A percentile compares a stretch with the other conserved stretches of the same genome.
These are phyloP conservation scores for Vitis hybrid DNA, from an alignment of 177 flowering plant genomes.

Conservation along the genomic window DNA sequence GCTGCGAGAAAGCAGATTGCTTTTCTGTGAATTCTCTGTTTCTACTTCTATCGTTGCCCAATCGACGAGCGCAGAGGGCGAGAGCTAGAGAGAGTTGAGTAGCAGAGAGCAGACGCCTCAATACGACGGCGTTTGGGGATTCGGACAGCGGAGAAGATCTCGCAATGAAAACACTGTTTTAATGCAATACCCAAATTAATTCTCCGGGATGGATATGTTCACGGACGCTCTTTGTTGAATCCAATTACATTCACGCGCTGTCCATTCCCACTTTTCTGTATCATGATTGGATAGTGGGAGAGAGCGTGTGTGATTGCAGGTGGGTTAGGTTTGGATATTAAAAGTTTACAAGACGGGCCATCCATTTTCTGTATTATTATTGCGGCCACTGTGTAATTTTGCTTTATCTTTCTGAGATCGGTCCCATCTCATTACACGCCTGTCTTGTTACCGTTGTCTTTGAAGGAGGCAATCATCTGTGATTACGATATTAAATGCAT, in stretches of 20 bases:
- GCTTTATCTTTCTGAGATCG: constrained; percentile 1
- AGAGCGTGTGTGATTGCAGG: constrained; percentile 4
- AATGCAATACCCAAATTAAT: background rate
- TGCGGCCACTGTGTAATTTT: background rate
- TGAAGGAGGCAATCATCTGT: too few relatives aligned
- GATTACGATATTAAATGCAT: background rate
- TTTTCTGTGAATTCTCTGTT: background rate
- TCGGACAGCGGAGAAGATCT: constrained; percentile 14
- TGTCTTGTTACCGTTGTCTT: constrained; percentile 15
- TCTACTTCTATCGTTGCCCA: background rate
- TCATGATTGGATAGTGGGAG: background rate
- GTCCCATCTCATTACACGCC: constrained; percentile 28
- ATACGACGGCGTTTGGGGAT: constrained; percentile 7
- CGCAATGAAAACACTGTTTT: constrained; percentile 7
- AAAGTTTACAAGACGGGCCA: background rate
- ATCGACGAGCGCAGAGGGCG: background rate
- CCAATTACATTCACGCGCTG: too few relatives aligned
- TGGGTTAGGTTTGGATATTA: too few relatives aligned
- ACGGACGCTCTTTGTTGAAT: background rate
- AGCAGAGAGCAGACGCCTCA: background rate
- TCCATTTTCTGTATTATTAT: background rate
- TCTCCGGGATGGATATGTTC: background rate
- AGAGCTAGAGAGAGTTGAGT: background rate
- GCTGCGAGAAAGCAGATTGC: constrained; percentile 2
- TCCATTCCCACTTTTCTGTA: too few relatives aligned